These are phyloP conservation scores for Phaseolus coccineus DNA, from an alignment of 331 rosid genomes.

Conservation along the genomic window DNA sequence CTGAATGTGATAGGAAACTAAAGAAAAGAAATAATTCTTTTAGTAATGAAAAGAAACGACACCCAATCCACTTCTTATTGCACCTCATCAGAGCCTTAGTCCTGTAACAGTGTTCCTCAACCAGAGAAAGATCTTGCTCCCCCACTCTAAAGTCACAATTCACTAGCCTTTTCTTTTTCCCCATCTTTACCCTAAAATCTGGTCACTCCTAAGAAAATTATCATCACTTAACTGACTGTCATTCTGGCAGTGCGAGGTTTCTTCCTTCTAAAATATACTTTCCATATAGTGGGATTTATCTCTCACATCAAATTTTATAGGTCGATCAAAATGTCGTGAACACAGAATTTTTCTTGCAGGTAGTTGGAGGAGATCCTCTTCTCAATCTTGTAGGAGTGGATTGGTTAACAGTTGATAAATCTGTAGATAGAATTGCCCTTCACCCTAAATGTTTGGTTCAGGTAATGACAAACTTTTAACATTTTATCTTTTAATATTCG, in stretches of 20 bases:
- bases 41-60: background rate
- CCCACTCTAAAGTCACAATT: background rate
- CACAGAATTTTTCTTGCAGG: conserved; percentile 56
- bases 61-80: background rate
- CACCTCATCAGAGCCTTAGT: background rate
- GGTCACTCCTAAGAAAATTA: background rate
- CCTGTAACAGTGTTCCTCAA: background rate
- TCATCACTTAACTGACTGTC: background rate
- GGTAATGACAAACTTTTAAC: conserved; percentile 54
- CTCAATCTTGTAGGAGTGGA: conserved; percentile 87
- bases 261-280: background rate
- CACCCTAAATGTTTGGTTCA: conserved; percentile 82
- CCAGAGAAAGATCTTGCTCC: background rate
- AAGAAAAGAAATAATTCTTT: too few relatives aligned
- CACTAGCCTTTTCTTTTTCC: background rate
- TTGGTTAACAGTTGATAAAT: conserved; percentile 79
- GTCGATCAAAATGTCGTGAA: conserved; percentile 4
- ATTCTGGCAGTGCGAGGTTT: background rate
- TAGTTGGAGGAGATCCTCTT: conserved; percentile 95
- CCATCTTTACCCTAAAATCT: background rate
- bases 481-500: conserved; percentile 21
- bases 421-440: conserved; percentile 68
- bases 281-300: background rate
- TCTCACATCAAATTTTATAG: background rate
- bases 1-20: too few relatives aligned